Evolutionary conservation across 2,329 filamentous ascomycete genomes (phyloP).

Genomic region (Beauveria sp.): DNA sequence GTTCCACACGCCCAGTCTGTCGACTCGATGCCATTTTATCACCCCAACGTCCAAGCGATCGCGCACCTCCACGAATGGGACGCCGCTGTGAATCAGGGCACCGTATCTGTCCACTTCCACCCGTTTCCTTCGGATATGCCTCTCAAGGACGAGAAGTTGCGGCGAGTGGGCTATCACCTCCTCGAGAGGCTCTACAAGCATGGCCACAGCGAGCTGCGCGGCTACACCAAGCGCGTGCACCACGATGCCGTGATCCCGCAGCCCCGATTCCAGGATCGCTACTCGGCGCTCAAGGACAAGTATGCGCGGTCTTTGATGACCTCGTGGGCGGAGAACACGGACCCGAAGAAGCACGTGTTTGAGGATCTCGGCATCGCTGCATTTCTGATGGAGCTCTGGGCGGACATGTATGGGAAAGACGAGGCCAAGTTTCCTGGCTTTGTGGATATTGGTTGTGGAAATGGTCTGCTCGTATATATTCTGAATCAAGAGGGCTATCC

Average conservation of each 20-base stretch:
- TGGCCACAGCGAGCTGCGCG: slow-evolving; percentile 53
- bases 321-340: slow-evolving; percentile 80
- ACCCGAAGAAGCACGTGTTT: slow-evolving; percentile 87
- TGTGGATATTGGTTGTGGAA: slow-evolving; percentile 92
- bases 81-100: slow-evolving; percentile 32
- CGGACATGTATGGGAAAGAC: slow-evolving; percentile 60
- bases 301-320: slow-evolving; percentile 66
- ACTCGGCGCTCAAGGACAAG: slow-evolving; percentile 67
- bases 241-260: slow-evolving; percentile 78
- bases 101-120: slow-evolving; percentile 53
- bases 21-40: slow-evolving; percentile 75
- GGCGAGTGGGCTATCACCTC: slow-evolving; percentile 61
- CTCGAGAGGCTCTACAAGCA: slow-evolving; percentile 66
- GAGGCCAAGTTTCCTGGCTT: slow-evolving; percentile 67
- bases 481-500: slow-evolving; percentile 71
- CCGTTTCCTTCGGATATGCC: slow-evolving; percentile 32
- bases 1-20: slow-evolving; percentile 60
- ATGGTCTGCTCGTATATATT: slow-evolving; percentile 81
- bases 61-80: slow-evolving; percentile 68
- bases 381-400: slow-evolving; percentile 89
- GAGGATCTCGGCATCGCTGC: slow-evolving; percentile 88
- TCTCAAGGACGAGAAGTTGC: slow-evolving; percentile 38
- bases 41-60: slow-evolving; percentile 66
- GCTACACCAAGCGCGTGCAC: slow-evolving; percentile 73
- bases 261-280: slow-evolving; percentile 71